Evolutionary conservation across 2,329 filamentous ascomycete genomes (phyloP).

Genomic region (Fusarium austroafricanum): DNA sequence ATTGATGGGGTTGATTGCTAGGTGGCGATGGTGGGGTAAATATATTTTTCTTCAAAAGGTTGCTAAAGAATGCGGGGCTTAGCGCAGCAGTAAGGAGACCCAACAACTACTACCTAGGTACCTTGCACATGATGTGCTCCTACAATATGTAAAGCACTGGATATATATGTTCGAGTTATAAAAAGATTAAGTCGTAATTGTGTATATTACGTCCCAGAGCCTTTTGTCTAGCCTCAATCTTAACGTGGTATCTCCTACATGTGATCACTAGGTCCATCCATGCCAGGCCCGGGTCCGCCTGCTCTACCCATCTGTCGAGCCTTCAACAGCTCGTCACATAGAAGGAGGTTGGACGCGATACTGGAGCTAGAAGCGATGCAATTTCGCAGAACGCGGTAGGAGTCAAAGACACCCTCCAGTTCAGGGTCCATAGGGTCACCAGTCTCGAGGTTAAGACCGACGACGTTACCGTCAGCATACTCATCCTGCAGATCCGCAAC

Average conservation of each 20-base stretch:
- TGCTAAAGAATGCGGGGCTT: conserved; percentile 49
- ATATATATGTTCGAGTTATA: background rate
- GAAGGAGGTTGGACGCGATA: conserved; percentile 92
- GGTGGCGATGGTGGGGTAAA: conserved; percentile 54
- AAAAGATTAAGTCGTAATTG: conserved; percentile 34
- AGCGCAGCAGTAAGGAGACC: conserved; percentile 33
- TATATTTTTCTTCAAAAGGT: conserved; percentile 52
- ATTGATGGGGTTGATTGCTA: conserved; percentile 31
- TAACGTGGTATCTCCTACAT: conserved; percentile 56
- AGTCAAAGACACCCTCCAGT: conserved; percentile 93
- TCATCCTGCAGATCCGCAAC: conserved; percentile 91
- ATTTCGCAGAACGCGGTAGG: conserved; percentile 94
- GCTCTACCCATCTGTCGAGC: conserved; percentile 90
- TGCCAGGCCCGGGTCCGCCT: conserved; percentile 71
- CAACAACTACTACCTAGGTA: background rate
- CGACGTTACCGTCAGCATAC: conserved; percentile 82
- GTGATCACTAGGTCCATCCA: conserved; percentile 69
- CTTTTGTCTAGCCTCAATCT: conserved; percentile 55
- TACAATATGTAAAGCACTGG: conserved; percentile 4
- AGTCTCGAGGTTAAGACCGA: conserved; percentile 86
- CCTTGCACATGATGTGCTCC: background rate
- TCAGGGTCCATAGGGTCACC: conserved; percentile 96
- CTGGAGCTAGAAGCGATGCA: conserved; percentile 93
- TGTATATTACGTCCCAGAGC: conserved; percentile 45
- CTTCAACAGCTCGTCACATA: conserved; percentile 98